These are phyloP conservation scores for Cryptococcus sp. DNA, from an alignment of 1,284 basidiomycete species.

Conservation along the genomic window DNA sequence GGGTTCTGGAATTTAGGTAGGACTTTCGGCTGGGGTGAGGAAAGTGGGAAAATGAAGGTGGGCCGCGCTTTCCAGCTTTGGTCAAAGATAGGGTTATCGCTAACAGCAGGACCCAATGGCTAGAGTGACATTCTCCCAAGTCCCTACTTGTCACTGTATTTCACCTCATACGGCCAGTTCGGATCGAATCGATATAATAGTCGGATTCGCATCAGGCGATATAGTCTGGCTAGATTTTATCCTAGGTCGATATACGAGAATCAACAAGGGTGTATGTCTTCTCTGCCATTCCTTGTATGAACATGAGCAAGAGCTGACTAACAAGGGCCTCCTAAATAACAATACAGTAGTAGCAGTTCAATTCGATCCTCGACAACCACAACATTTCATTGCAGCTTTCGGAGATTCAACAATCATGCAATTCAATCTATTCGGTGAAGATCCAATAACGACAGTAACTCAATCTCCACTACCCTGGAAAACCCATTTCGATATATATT, in stretches of 20 bases:
- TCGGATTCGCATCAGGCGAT: constrained; percentile 90
- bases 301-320: too few species aligned
- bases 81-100: constrained; percentile 8
- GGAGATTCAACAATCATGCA: constrained; percentile 56
- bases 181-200: constrained; percentile 79
- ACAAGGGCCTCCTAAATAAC: constrained; percentile 68
- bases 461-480: constrained; percentile 34
- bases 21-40: constrained; percentile 75
- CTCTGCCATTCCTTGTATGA: too few species aligned
- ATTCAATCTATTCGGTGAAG: constrained; percentile 43
- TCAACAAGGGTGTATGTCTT: constrained; percentile 76
- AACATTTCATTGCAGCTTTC: constrained; percentile 85
- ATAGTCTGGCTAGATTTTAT: constrained; percentile 81
- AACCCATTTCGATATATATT: constrained; percentile 18
- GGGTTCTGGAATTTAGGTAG: constrained; percentile 78
- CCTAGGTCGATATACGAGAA: constrained; percentile 68
- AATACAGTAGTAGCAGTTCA: constrained; percentile 76
- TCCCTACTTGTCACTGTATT: constrained; percentile 83
- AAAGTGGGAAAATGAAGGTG: constrained; percentile 72
- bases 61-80: constrained; percentile 19
- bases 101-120: constrained; percentile 70
- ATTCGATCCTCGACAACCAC: constrained; percentile 81
- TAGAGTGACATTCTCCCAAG: constrained; percentile 76
- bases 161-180: constrained; percentile 61
- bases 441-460: constrained; percentile 28